phyloP scores from a whole-genome alignment of 2,329 filamentous ascomycete species.

The Pseudohalonectria lignicola region DNA sequence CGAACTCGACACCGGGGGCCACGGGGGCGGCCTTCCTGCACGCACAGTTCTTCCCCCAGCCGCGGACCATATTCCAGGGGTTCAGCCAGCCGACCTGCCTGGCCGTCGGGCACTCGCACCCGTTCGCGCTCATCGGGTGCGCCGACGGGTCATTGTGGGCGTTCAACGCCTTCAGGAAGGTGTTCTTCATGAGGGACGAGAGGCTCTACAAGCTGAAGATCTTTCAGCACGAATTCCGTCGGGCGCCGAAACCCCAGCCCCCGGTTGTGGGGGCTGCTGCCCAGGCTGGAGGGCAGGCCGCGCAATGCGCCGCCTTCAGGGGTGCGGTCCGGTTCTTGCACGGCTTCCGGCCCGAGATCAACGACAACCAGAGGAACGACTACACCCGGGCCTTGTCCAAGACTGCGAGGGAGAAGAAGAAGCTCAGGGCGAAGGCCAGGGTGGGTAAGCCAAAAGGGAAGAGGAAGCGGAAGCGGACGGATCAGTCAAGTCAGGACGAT shows the following conservation, averaged over 20 bases:
- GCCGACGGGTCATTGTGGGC: conserved; percentile 30
- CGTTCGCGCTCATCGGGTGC: conserved; percentile 37
- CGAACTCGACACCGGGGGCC: conserved; percentile 40
- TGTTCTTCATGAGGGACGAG: conserved; percentile 28
- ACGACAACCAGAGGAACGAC: conserved; percentile 25
- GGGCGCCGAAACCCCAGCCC: conserved; percentile 11
- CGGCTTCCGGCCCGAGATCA: conserved; percentile 38
- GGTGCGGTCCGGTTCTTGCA: conserved; percentile 39
- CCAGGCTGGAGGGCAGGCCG: not conserved
- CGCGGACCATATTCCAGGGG: conserved; percentile 38
- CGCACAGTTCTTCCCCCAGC: conserved; percentile 38
- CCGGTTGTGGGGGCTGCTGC: not conserved
- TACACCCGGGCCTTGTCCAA: not conserved
- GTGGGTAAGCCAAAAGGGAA: not conserved
- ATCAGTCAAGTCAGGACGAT: not conserved
- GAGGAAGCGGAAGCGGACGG: conserved; percentile 3
- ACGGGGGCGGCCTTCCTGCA: conserved; percentile 42
- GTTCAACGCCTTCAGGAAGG: conserved; percentile 30
- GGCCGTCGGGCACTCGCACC: conserved; percentile 37
- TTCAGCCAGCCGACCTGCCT: conserved; percentile 30
- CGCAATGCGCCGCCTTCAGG: conserved; percentile 8
- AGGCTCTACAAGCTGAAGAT: conserved; percentile 29
- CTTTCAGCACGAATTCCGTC: conserved; percentile 43
- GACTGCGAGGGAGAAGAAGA: conserved; percentile 10
- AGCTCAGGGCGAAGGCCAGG: conserved; percentile 14